These are phyloP conservation scores for Dactylellina parvicollis DNA, from an alignment of 2,329 filamentous ascomycete genomes.

Conservation along the genomic window DNA sequence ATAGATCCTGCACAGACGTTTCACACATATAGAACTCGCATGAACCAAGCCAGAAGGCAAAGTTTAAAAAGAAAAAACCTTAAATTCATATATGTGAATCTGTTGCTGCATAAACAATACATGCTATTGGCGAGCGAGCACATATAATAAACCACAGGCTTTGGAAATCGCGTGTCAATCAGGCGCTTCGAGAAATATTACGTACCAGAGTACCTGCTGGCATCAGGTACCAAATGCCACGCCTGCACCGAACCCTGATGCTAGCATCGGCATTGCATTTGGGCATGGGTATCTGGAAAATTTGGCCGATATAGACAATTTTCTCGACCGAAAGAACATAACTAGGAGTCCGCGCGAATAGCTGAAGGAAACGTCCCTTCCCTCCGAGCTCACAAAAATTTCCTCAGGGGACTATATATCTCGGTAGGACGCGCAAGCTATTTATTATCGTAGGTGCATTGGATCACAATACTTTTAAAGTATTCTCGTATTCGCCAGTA, in stretches of 20 bases:
- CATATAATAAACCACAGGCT: no score
- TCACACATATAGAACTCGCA: conserved; percentile 26
- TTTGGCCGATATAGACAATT: neutral
- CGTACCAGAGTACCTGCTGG: neutral
- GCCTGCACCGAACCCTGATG: conserved; percentile 31
- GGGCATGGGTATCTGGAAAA: conserved; percentile 39
- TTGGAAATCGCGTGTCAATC: conserved; percentile 13
- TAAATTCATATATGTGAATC: neutral
- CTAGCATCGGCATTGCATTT: conserved; percentile 5
- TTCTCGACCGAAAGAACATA: no score
- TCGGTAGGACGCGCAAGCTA: neutral
- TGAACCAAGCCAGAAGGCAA: neutral
- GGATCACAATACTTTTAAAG: no score
- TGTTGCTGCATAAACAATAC: no score
- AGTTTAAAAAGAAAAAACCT: neutral
- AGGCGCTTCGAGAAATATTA: neutral
- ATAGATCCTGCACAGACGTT: conserved; percentile 27
- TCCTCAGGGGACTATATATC: conserved; percentile 21
- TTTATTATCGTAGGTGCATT: neutral
- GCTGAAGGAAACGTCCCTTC: neutral
- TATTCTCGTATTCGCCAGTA: neutral
- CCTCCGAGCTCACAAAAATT: neutral
- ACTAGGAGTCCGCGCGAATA: no score
- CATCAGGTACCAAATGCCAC: conserved; percentile 4
- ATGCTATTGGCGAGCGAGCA: no score